Conservation (phyloP, 371 early-diverging fungal species). For the Mucor lusitanicus region DNA sequence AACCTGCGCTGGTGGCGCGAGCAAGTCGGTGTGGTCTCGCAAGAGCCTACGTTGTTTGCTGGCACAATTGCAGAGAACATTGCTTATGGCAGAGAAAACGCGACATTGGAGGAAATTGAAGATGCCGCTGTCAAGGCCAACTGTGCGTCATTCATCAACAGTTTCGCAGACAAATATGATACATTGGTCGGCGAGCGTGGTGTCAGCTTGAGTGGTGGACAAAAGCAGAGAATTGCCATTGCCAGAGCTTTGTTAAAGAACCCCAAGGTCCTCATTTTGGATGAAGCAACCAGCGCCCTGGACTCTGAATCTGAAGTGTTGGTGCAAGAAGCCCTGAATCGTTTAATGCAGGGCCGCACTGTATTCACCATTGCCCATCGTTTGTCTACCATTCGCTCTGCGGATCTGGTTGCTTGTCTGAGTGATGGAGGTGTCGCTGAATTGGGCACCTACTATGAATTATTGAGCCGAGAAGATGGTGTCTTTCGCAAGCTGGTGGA, state of each 20-base stretch:
- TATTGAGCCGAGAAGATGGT: slow-evolving; percentile 55
- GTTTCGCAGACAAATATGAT: slow-evolving; percentile 66
- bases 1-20: slow-evolving; percentile 58
- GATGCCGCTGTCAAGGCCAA: slow-evolving; percentile 69
- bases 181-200: slow-evolving; percentile 77
- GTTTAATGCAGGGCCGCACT: slow-evolving; percentile 61
- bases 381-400: slow-evolving; percentile 68
- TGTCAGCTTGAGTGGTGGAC: slow-evolving; percentile 77
- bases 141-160: slow-evolving; percentile 62
- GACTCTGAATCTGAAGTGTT: slow-evolving; percentile 72
- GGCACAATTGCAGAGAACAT: slow-evolving; percentile 83
- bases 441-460: slow-evolving; percentile 57
- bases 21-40: slow-evolving; percentile 72
- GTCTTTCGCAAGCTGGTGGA: slow-evolving; percentile 55
- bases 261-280: slow-evolving; percentile 77
- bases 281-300: slow-evolving; percentile 86
- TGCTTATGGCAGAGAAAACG: slow-evolving; percentile 60
- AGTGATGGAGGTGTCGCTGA: slow-evolving; percentile 63
- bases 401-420: slow-evolving; percentile 67
- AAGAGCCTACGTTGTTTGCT: slow-evolving; percentile 86
- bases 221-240: slow-evolving; percentile 78
- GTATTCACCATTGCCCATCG: slow-evolving; percentile 73
- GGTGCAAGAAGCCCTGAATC: slow-evolving; percentile 65
- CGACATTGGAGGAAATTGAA: slow-evolving; percentile 57
- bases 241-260: slow-evolving; percentile 77